Evolutionary conservation across 352 stramenopile genomes (phyloP), one percentile per base, ranked within the genome.

Genomic region (Phytophthora pseudosyringae): DNA sequence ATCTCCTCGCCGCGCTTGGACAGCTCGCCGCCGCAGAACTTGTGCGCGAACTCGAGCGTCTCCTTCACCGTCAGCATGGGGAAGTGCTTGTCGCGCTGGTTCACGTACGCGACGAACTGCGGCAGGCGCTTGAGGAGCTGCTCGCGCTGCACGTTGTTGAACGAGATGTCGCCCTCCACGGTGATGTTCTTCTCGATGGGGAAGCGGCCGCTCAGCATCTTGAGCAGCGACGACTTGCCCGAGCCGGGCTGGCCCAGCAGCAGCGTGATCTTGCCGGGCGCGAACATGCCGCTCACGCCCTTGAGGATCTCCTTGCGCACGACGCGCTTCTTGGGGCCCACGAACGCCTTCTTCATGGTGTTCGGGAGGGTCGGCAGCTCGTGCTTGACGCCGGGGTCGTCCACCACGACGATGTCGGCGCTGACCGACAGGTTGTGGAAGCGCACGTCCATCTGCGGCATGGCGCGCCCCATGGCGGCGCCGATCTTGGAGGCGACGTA

Each of bases 401-500:
- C 68, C 1, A 64, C 59, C 21, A 75, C 57, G 2, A 74, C 62
- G n/a, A 75, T 64, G 39, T 78, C 70, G 16, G 76, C 76, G 4
- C 64, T 64, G 28, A 81, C 18, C 16, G 74, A 80, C n/a, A 86
- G 40, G 59, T 81, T 58, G 15, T 67, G 59, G 51, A 86, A 82
- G 26, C 71, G 76, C 13, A 86, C 66, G 53, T 86, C 76, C 61
- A 81, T 73, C 54, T 80, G 67, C 4, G 76, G 76, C 65, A 85
- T 57, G 9, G 28, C 33, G n/a, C 43, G 65, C 2, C 75, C 73
- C 4, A 78, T 18, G 4, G 75, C 50, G 7, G 52, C 53, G 45
- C 78, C 68, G 3, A 80, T 28, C 35, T 67, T 72, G 28, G 41
- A 28, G 15, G 59, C 64, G 16, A 80, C 50, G 41, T 75, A 50